Base-by-base conservation (phyloP, 2,329 filamentous ascomycete genomes). In the Daldinia eschscholtzii region DNA sequence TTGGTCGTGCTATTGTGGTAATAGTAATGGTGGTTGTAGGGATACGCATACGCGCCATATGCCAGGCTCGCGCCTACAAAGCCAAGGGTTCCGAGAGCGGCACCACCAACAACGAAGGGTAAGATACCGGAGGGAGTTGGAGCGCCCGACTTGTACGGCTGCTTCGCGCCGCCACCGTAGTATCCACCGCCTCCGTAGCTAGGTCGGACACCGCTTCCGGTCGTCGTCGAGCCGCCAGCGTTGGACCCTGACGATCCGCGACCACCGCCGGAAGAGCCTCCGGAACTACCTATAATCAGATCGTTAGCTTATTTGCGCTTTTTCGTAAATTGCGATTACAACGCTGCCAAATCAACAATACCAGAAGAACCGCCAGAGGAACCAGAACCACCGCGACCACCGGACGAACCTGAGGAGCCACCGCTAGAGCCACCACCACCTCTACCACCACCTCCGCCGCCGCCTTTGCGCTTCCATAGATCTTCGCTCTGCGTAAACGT, bases 151-250 rank as follows among this genome's bases (percentile, higher is more conserved):
- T 74, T 68, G 79, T 92, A 95, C 1, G 92, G 91, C 0, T 77
- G 76, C 2, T 81, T 67, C 0, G 89, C 85, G 56, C 92, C 92
- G 56, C 91, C 91, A 41, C 87, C 86, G 75, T 93, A 94, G 78
- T 86, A 92, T 58, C 77, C 74, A 6, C 90, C 89, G 41, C 89
- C 88, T 50, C 88, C 90, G 74, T 86, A 93, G 0, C 75, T 68
- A 3, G 88, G 88, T 15, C 81, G 74, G 0, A 85, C 80, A 15
- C 91, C 90, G 83, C 46, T 50, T 50, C 46, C 46, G 15, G 46
- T 80, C 4, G 80, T 83, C 3, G 90, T 90, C 7, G 79, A 76
- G 56, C 88, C 87, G 71, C 87, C 87, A 0, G 74, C 35, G 65
- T 82, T 84, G 57, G 57, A 59, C 6, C 28, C 26, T 37, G 57